These are phyloP conservation scores for Vaucheria bursata DNA, from an alignment of 352 stramenopile species.

Conservation along the genomic window DNA sequence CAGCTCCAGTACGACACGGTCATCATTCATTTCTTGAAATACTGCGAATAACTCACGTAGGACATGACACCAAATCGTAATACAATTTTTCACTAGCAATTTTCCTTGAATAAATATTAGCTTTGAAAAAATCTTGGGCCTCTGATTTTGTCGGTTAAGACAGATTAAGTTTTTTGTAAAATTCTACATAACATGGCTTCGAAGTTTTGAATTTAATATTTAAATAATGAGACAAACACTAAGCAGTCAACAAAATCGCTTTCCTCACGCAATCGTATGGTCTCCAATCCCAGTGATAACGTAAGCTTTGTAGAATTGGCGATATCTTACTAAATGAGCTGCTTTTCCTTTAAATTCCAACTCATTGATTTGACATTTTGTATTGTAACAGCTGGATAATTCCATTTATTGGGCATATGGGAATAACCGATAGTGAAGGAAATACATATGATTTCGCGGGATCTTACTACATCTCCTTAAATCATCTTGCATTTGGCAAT, in stretches of 20 bases:
- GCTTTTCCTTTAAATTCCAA: background rate
- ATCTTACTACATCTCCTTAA: conserved; percentile 73
- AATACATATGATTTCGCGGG: conserved; percentile 86
- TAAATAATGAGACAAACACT: too few relatives aligned
- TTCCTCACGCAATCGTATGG: conserved; percentile 81
- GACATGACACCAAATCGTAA: too few relatives aligned
- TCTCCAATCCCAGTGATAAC: conserved; percentile 74
- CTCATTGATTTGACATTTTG: background rate
- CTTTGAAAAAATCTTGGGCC: too few relatives aligned
- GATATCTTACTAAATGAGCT: background rate
- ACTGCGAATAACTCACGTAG: too few relatives aligned
- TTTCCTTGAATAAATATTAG: too few relatives aligned
- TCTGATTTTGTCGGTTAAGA: too few relatives aligned
- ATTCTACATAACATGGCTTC: too few relatives aligned
- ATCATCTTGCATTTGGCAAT: conserved; percentile 72
- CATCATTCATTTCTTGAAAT: too few relatives aligned
- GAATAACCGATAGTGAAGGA: conserved; percentile 69
- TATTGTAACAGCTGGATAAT: conserved; percentile 30
- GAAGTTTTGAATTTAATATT: too few relatives aligned
- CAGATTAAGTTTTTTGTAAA: too few relatives aligned
- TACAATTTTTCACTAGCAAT: too few relatives aligned
- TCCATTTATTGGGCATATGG: conserved; percentile 55
- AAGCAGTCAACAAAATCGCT: conserved; percentile 12
- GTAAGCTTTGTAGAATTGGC: conserved; percentile 36
- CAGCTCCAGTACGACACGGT: background rate